These are phyloP conservation scores for Adansonia digitata DNA, from an alignment of 345 rosid genomes.

Conservation along the genomic window DNA sequence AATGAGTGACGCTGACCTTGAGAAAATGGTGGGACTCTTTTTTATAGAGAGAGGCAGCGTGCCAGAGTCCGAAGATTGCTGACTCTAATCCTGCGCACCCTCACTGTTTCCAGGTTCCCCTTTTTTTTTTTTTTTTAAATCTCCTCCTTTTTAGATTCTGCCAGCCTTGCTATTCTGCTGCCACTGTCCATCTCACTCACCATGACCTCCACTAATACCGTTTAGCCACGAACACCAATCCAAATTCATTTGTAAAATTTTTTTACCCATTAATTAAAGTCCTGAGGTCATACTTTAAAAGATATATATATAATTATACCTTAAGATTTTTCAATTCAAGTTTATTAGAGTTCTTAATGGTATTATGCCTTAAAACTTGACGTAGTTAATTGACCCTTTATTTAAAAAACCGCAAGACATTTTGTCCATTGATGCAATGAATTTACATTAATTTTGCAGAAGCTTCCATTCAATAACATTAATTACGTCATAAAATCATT, in stretches of 20 bases:
- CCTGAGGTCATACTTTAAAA: too few species aligned
- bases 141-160: not conserved
- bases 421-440: not conserved
- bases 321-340: too few species aligned
- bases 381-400: not conserved
- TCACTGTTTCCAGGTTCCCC: constrained; percentile 4
- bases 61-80: not conserved
- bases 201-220: not conserved
- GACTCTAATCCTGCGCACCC: constrained; percentile 37
- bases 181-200: not conserved
- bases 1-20: constrained; percentile 41
- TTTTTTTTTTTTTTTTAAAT: not conserved
- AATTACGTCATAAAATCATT: not conserved
- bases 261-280: too few species aligned
- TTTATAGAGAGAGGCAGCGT: not conserved
- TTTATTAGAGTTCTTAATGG: not conserved
- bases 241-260: too few species aligned
- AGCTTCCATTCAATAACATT: not conserved
- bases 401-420: not conserved
- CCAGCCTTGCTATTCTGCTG: not conserved
- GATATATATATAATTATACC: too few species aligned
- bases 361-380: not conserved
- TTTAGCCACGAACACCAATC: not conserved
- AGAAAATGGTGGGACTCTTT: constrained; percentile 17
- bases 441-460: not conserved